Conservation (phyloP, 2,329 filamentous ascomycete species). For the Alternaria novae-zelandiae region DNA sequence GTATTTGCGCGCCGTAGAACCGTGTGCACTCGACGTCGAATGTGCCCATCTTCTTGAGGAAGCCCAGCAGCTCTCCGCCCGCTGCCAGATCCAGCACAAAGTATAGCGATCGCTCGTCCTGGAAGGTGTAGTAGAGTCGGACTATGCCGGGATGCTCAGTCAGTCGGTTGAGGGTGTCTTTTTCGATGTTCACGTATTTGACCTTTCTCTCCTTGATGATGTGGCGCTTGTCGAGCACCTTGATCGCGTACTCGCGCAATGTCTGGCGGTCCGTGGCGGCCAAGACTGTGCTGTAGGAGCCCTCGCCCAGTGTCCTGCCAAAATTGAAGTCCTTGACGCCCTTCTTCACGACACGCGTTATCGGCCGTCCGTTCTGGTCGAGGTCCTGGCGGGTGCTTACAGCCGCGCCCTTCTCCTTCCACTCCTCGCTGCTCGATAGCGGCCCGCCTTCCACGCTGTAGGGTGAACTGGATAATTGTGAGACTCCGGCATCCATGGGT, state of each 20-base stretch:
- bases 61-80: constrained; percentile 88
- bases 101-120: constrained; percentile 94
- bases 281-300: constrained; percentile 96
- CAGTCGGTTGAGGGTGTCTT: constrained; percentile 93
- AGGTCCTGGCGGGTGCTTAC: constrained; percentile 81
- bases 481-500: constrained; percentile 55
- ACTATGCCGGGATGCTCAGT: constrained; percentile 97
- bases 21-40: constrained; percentile 94
- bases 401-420: constrained; percentile 94
- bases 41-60: constrained; percentile 90
- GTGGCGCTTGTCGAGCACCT: constrained; percentile 96
- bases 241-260: constrained; percentile 95
- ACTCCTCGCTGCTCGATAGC: constrained; percentile 80
- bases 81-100: constrained; percentile 95
- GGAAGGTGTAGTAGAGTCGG: constrained; percentile 96
- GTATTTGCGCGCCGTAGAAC: constrained; percentile 94
- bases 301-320: constrained; percentile 87
- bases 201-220: constrained; percentile 99
- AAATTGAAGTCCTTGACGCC: constrained; percentile 97
- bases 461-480: constrained; percentile 44
- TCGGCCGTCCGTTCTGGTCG: constrained; percentile 81
- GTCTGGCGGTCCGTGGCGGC: constrained; percentile 93
- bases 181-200: constrained; percentile 99
- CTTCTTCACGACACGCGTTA: constrained; percentile 89
- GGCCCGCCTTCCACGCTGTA: constrained; percentile 65